phyloP scores from a whole-genome alignment of 768 basidiomycete species.

The Suillus fuscotomentosus region DNA sequence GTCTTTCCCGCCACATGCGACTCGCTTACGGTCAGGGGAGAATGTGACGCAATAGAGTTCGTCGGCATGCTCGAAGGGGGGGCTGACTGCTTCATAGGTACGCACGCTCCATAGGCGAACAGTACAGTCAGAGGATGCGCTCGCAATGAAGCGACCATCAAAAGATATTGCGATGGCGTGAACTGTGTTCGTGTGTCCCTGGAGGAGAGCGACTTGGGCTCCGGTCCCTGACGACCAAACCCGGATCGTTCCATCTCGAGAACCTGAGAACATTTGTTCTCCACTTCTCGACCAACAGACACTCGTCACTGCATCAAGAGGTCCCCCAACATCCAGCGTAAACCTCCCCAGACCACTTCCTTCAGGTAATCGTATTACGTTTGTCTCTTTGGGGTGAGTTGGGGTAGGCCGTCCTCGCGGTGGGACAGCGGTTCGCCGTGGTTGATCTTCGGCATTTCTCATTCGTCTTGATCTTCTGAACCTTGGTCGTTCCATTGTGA shows the following conservation, averaged over 20 bases:
- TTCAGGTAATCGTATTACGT: slow-evolving; percentile 67
- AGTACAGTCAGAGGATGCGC: slow-evolving; percentile 30
- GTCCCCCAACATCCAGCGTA: slow-evolving; percentile 67
- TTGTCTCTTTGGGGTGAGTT: slow-evolving; percentile 4
- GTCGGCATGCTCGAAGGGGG: slow-evolving; percentile 23
- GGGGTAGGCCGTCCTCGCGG: slow-evolving; percentile 2
- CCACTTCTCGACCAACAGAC: slow-evolving; percentile 10
- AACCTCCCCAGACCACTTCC: slow-evolving; percentile 93
- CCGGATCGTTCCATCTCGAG: slow-evolving; percentile 28
- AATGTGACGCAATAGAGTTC: slow-evolving; percentile 29
- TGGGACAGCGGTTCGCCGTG: not conserved
- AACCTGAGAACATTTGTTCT: slow-evolving; percentile 28
- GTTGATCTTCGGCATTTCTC: slow-evolving; percentile 1
- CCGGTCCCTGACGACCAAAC: slow-evolving; percentile 29
- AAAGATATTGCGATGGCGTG: slow-evolving; percentile 30
- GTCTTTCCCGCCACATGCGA: slow-evolving; percentile 29
- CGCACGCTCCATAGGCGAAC: slow-evolving; percentile 29
- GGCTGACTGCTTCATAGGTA: slow-evolving; percentile 18
- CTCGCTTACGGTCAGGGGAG: slow-evolving; percentile 26
- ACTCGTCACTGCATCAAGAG: slow-evolving; percentile 1
- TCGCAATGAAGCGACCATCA: slow-evolving; percentile 26
- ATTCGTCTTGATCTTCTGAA: slow-evolving; percentile 3
- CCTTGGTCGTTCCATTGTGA: not conserved
- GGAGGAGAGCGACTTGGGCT: slow-evolving; percentile 13
- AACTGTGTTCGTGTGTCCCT: slow-evolving; percentile 22